phyloP scores from a whole-genome alignment of 495 filamentous ascomycete species.

The Annulohypoxylon maeteangense region DNA sequence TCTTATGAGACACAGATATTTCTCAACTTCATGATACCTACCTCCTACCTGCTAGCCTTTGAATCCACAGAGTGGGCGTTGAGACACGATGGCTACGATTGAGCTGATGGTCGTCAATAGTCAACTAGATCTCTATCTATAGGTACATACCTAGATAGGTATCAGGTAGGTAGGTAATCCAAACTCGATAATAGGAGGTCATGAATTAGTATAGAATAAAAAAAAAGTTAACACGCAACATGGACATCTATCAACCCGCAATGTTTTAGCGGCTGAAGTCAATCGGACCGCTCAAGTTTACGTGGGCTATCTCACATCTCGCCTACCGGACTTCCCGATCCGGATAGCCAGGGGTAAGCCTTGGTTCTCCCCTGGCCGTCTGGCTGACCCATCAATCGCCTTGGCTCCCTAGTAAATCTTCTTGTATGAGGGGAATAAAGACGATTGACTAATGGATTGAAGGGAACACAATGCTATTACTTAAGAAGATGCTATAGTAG shows the following conservation, averaged over 20 bases:
- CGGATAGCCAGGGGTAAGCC: not conserved
- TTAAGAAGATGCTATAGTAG: constrained; percentile 26
- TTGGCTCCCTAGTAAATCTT: not conserved
- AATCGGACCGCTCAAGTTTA: constrained; percentile 9
- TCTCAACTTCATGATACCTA: too few relatives aligned
- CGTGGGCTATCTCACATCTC: constrained; percentile 9
- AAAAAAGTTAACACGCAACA: not conserved
- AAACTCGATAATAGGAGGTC: not conserved
- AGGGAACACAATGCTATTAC: constrained; percentile 19
- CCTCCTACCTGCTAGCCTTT: too few relatives aligned
- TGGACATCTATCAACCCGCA: not conserved
- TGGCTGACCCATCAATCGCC: not conserved
- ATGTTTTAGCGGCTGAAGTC: constrained; percentile 2
- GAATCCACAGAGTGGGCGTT: too few relatives aligned
- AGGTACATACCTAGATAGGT: too few relatives aligned
- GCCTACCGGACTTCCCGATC: constrained; percentile 20
- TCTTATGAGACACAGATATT: too few relatives aligned
- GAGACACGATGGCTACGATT: too few relatives aligned
- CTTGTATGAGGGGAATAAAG: not conserved
- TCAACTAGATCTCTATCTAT: not conserved
- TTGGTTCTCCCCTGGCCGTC: not conserved
- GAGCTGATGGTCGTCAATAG: not conserved
- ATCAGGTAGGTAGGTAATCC: not conserved
- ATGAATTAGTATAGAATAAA: not conserved
- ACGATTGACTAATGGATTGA: constrained; percentile 19